phyloP scores from a whole-genome alignment of 2,329 filamentous ascomycete genomes.

The Aspergillus quadricinctus region DNA sequence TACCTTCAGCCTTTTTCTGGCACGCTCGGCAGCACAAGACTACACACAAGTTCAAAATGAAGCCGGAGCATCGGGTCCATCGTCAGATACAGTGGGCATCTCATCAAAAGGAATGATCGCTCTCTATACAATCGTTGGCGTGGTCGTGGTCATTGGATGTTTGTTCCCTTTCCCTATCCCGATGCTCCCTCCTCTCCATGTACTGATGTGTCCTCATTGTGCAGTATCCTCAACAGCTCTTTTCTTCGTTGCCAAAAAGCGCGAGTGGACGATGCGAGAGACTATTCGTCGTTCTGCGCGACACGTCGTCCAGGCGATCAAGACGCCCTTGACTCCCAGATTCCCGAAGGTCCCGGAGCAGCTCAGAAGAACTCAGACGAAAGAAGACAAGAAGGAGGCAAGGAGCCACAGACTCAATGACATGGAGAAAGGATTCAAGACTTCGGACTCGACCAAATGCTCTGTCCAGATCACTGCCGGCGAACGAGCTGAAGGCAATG shows the following conservation, averaged over 20 bases:
- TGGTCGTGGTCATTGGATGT: conserved; percentile 19
- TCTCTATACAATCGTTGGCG: conserved; percentile 15
- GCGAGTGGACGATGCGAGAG: conserved; percentile 17
- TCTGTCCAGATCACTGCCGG: conserved; percentile 1
- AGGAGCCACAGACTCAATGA: background rate
- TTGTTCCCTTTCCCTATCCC: background rate
- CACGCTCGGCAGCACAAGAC: conserved; percentile 10
- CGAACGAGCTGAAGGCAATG: background rate
- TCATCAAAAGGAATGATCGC: conserved; percentile 17
- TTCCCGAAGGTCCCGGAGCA: conserved; percentile 5
- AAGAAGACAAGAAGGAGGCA: background rate
- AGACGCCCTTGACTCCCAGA: conserved; percentile 13
- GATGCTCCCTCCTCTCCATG: no score
- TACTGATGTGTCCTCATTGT: background rate
- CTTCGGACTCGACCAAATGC: background rate
- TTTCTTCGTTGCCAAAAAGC: conserved; percentile 17
- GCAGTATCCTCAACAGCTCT: conserved; percentile 15
- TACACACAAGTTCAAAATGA: conserved; percentile 11
- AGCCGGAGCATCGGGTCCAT: conserved; percentile 9
- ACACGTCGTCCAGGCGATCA: conserved; percentile 12
- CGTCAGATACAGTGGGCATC: conserved; percentile 5
- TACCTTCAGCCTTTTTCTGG: conserved; percentile 3
- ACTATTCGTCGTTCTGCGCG: conserved; percentile 11
- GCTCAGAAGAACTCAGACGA: background rate
- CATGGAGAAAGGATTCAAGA: conserved; percentile 7